Evolutionary conservation across 768 basidiomycete species (phyloP), one percentile per base, ranked within the genome.

Genomic region (Pleurotus giganteus): DNA sequence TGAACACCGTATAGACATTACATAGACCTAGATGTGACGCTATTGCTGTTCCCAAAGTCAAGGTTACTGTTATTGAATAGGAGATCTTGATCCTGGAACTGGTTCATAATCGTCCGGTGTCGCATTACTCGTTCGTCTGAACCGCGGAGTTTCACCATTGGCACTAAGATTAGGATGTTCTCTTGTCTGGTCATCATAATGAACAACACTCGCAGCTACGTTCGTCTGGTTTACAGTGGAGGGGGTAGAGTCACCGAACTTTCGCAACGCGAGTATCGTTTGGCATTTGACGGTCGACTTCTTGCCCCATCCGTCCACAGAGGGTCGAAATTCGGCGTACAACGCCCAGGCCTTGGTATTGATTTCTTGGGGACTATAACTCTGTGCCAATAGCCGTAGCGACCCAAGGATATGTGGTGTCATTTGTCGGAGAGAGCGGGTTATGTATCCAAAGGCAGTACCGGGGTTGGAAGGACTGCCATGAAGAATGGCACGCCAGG

Each of bases 241-340:
- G 56, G 31, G 64, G 59, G n/a, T 36, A 23, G 19, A 13, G 42
- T 21, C 32, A 28, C n/a, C 59, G 43, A 63, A 63, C 61, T 76
- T 78, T 46, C 84, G 71, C 55, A 90, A 66, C 17, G 65, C 78
- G 28, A 98, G 74, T 47, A 98, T 88, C 28, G 65, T 82, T 37
- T 77, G 75, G 63, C 89, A 91, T 32, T 77, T 77, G 24, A 97
- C 73, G 61, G 91, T 84, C 2, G 86, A 89, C 54, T 82, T 79
- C 66, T 87, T 82, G 4, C 95, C 95, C 95, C 95, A 98, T 23
- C 82, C 85, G 24, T 83, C 83, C 0, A 85, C 85, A 11, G 77
- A 75, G 8, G 95, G 95, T 55, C 95, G 85, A 68, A 98, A 97
- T 15, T 90, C 87, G 23, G 84, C 81, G 66, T 98, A 98, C 39